phyloP scores from a whole-genome alignment of 2,329 filamentous ascomycete genomes.

The Ascochyta lentis region DNA sequence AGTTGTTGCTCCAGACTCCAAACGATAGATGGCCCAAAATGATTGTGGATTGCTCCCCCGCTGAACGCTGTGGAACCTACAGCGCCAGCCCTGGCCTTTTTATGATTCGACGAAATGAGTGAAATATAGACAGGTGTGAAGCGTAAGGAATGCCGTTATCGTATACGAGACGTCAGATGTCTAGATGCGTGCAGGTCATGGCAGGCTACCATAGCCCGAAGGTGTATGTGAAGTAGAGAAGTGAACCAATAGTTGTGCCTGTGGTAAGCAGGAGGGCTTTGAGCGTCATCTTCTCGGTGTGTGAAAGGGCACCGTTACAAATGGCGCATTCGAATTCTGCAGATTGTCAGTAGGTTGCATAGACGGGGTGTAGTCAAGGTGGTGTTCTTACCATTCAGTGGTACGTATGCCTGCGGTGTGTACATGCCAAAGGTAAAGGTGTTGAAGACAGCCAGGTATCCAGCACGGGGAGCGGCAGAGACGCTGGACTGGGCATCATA shows the following conservation, averaged over 20 bases:
- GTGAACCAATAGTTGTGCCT: conserved; percentile 63
- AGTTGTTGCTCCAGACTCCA: conserved; percentile 23
- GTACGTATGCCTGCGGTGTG: conserved; percentile 58
- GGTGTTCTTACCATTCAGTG: conserved; percentile 53
- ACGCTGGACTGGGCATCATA: conserved; percentile 64
- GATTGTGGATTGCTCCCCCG: conserved; percentile 21
- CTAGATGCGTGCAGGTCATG: conserved; percentile 4
- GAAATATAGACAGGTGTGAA: conserved; percentile 31
- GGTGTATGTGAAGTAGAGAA: conserved; percentile 59
- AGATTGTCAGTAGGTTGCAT: conserved; percentile 14
- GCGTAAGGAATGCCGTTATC: conserved; percentile 33
- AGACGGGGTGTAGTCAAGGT: neutral
- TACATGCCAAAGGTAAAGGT: conserved; percentile 70
- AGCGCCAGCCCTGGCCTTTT: conserved; percentile 24
- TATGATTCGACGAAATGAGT: conserved; percentile 25
- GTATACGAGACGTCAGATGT: conserved; percentile 16
- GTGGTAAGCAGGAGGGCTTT: conserved; percentile 63
- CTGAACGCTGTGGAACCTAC: conserved; percentile 18
- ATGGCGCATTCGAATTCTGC: conserved; percentile 63
- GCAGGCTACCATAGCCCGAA: conserved; percentile 50
- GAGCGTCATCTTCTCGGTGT: conserved; percentile 62
- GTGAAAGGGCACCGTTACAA: conserved; percentile 61
- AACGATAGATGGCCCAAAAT: conserved; percentile 17
- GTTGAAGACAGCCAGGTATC: conserved; percentile 61
- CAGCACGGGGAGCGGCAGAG: conserved; percentile 59